A percentile compares a stretch with the other conserved stretches of the same genome.
These are phyloP conservation scores for Cutaneotrichosporon dermatis DNA, from an alignment of 1,284 basidiomycete species.

Conservation along the genomic window DNA sequence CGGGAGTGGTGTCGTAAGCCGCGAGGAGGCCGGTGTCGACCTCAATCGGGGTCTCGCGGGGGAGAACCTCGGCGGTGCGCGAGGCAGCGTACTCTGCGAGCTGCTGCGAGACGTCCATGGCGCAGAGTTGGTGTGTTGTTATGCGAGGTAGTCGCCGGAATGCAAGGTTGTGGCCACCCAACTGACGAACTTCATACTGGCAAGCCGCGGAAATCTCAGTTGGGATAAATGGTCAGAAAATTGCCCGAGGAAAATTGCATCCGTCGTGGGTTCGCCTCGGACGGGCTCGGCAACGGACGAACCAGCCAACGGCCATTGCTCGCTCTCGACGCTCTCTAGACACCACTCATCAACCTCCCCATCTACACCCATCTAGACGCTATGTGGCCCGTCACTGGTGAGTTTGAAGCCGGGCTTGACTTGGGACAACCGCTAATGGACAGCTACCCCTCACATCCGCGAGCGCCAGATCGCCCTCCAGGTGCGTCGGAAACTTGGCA, in stretches of 20 bases:
- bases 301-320: background rate
- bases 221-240: constrained; percentile 15
- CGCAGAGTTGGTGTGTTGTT: constrained; percentile 4
- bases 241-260: background rate
- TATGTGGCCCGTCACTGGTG: constrained; percentile 42
- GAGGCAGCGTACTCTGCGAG: constrained; percentile 38
- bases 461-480: constrained; percentile 45
- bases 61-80: constrained; percentile 51
- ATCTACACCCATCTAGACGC: constrained; percentile 18
- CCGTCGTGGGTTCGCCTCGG: background rate
- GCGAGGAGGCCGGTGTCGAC: constrained; percentile 78
- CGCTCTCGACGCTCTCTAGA: constrained; percentile 4
- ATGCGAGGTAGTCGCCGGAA: background rate
- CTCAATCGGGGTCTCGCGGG: constrained; percentile 74
- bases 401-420: constrained; percentile 8
- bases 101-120: constrained; percentile 45
- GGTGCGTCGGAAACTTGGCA: constrained; percentile 26
- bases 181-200: background rate
- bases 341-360: constrained; percentile 9
- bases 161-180: background rate
- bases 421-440: constrained; percentile 18
- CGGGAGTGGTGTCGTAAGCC: constrained; percentile 80
- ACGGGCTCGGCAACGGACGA: background rate
- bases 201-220: background rate
- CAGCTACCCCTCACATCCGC: constrained; percentile 37